These are phyloP conservation scores for Cyclotella cryptica DNA, from an alignment of 108 stramenopile species.

Conservation along the genomic window DNA sequence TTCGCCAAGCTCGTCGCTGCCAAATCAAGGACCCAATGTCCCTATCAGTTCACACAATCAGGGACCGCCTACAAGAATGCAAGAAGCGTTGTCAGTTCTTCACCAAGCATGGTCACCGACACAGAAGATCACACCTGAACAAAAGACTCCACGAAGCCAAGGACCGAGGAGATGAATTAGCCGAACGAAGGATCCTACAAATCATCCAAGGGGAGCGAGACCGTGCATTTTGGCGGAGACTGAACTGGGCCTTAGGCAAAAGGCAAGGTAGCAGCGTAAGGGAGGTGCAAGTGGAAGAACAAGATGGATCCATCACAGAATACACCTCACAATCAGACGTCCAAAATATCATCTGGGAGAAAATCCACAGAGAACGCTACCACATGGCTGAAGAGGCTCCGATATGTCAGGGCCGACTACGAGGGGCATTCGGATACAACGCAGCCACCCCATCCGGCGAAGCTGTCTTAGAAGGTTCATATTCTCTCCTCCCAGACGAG, in stretches of 20 bases:
- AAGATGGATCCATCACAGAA: not conserved
- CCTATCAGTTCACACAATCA: too few relatives aligned
- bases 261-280: not conserved
- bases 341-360: not conserved
- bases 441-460: not conserved
- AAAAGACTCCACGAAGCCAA: not conserved
- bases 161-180: not conserved
- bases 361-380: too few relatives aligned
- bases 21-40: too few relatives aligned
- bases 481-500: not conserved
- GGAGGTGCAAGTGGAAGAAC: constrained; percentile 8
- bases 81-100: too few relatives aligned
- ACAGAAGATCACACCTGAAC: too few relatives aligned
- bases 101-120: too few relatives aligned
- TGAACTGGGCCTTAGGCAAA: constrained; percentile 20
- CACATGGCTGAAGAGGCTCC: too few relatives aligned
- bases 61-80: too few relatives aligned
- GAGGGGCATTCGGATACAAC: too few relatives aligned
- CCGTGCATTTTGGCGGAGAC: constrained; percentile 14
- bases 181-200: constrained; percentile 14
- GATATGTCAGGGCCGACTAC: too few relatives aligned
- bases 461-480: constrained; percentile 5
- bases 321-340: not conserved
- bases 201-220: constrained; percentile 35
- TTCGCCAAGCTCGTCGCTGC: too few relatives aligned